Base-by-base conservation (phyloP, 1,139 yeast species). In the Pichia sp. region DNA sequence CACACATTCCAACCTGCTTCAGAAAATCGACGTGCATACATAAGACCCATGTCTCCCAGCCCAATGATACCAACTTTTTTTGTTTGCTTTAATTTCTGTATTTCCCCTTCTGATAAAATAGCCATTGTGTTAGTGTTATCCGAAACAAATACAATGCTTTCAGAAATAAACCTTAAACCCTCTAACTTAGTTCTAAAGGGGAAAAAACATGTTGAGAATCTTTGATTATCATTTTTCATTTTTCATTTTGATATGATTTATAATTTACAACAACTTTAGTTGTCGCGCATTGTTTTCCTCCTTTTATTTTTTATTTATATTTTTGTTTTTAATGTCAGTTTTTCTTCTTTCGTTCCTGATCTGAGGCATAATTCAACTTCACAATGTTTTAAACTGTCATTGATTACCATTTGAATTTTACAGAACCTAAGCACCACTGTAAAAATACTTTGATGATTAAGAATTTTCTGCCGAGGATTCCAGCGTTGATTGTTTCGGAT, bases 1-100 rank as follows among this genome's bases (percentile, higher is more conserved):
- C 88, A 82, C 1, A 93, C 97, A 59, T 68, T 77, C 96, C 96
- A 89, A 1, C 98, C 98, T 1, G 91, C 95, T 48, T 76, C 76
- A 28, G 87, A 74, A 63, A 95, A 84, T 53, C 85, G 71, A 19
- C 75, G 74, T 55, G 98, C 98, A 63, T 93, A 93, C 58, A 93
- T 71, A 45, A 80, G 72, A 18, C 99, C 99, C 99, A 93, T 93
- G 67, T 93, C 99, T 30, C 99, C 99, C 44, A 93, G 78, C 1
- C 99, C 99, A 53, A 93, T 91, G 58, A 93, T 87, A 3, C 99
- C 99, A 48, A 93, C 79, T 42, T 73, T 74, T 65, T 82, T 85
- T 39, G 73, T 60, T 18, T 47, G 45, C 34, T 65, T 54, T 18
- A 59, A 51, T 22, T 49, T 34, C 27, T 52, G 49, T 2, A 63